Percentiles rank a stretch among this genome's conserved stretches.
These are phyloP conservation scores for Alternaria sp. DNA, from an alignment of 2,329 filamentous ascomycete genomes.

Conservation along the genomic window DNA sequence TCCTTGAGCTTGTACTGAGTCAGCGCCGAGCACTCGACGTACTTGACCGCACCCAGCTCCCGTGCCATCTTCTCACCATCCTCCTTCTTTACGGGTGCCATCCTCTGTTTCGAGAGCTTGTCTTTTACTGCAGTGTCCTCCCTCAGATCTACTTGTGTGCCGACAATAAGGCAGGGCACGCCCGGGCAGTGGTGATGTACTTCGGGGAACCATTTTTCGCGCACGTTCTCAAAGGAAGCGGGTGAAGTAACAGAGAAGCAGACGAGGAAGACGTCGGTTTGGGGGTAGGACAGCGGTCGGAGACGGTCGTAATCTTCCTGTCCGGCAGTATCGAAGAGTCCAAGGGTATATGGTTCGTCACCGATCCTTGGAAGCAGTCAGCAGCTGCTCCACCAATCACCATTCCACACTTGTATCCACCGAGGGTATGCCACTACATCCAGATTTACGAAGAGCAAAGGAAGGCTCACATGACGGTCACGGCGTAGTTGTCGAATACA, in stretches of 20 bases:
- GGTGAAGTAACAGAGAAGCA: constrained; percentile 99
- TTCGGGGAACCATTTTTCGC: constrained; percentile 99
- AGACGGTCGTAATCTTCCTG: constrained; percentile 99
- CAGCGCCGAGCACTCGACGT: constrained; percentile 96
- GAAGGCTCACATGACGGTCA: constrained; percentile 91
- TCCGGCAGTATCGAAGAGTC: constrained; percentile 96
- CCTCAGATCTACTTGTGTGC: constrained; percentile 94
- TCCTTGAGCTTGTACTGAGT: constrained; percentile 99
- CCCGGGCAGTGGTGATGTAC: constrained; percentile 98
- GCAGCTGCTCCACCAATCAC: constrained; percentile 24
- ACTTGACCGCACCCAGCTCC: constrained; percentile 97
- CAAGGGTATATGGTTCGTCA: constrained; percentile 96
- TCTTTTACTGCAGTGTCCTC: constrained; percentile 87
- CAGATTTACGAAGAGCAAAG: constrained; percentile 13
- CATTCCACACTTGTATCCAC: background rate
- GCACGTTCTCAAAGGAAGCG: constrained; percentile 98
- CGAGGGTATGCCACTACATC: constrained; percentile 1
- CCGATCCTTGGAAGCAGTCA: constrained; percentile 77
- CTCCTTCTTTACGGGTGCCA: constrained; percentile 89
- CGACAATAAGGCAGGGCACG: constrained; percentile 96
- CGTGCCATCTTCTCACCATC: constrained; percentile 97
- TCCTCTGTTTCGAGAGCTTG: constrained; percentile 95
- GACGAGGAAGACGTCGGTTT: constrained; percentile 98
- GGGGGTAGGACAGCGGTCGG: constrained; percentile 94
- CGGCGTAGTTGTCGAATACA: constrained; percentile 99